These are phyloP conservation scores for Diaporthe sp. DNA, from an alignment of 2,329 filamentous ascomycete species.

Conservation along the genomic window DNA sequence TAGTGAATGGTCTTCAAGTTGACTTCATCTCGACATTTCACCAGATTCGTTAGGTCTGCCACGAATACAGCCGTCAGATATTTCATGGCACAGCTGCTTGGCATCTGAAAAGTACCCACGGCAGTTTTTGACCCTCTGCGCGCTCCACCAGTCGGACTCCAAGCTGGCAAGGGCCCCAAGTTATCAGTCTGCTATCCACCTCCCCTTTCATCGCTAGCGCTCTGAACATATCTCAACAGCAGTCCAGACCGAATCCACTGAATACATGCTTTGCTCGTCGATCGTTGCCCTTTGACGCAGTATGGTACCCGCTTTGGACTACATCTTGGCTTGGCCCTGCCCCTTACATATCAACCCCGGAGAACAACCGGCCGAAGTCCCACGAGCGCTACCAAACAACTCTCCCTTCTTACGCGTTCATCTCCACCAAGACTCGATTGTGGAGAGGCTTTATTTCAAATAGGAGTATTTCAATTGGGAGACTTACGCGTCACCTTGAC, in stretches of 20 bases:
- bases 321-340: conserved; percentile 6
- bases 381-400: background rate
- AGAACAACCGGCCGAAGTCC: background rate
- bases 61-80: background rate
- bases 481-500: background rate
- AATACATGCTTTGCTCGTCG: background rate
- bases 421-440: background rate
- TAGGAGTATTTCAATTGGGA: background rate
- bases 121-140: background rate
- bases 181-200: background rate
- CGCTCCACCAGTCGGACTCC: background rate
- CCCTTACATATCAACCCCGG: background rate
- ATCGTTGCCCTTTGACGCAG: background rate
- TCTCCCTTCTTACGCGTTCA: background rate
- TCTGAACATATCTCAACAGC: background rate
- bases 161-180: background rate
- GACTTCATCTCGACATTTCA: background rate
- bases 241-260: background rate
- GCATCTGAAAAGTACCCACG: background rate
- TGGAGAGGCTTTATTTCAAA: conserved; percentile 12
- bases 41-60: background rate
- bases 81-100: background rate
- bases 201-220: background rate
- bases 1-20: background rate
- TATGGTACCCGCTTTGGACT: conserved; percentile 3